phyloP scores from a whole-genome alignment of 352 stramenopile species.

The Globisporangium emineosum region DNA sequence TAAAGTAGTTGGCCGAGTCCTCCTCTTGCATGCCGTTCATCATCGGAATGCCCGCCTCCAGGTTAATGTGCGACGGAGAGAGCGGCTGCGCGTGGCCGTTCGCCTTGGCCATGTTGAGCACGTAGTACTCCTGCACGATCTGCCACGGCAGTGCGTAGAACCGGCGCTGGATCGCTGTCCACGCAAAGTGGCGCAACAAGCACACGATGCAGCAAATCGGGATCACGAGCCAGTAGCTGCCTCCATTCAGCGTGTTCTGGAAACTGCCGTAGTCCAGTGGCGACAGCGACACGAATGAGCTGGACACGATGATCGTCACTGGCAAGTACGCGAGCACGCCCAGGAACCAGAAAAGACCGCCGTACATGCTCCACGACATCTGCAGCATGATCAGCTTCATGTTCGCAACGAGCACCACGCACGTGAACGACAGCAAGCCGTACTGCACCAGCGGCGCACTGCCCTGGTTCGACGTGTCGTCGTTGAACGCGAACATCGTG shows the following conservation, averaged over 20 bases:
- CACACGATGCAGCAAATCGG: constrained; percentile 49
- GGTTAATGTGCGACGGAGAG: constrained; percentile 35
- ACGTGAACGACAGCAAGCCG: constrained; percentile 90
- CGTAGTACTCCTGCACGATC: constrained; percentile 78
- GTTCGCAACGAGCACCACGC: constrained; percentile 92
- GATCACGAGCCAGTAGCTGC: constrained; percentile 73
- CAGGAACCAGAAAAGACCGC: constrained; percentile 47
- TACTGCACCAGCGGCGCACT: constrained; percentile 91
- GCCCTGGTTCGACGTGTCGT: constrained; percentile 66
- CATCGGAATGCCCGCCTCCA: constrained; percentile 50
- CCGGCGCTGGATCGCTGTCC: constrained; percentile 63
- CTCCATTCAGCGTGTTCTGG: constrained; percentile 61
- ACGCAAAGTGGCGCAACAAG: constrained; percentile 67
- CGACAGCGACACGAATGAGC: constrained; percentile 62
- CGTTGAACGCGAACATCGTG: constrained; percentile 69
- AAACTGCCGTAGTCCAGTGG: constrained; percentile 69
- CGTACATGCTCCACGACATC: constrained; percentile 70
- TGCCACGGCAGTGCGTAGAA: constrained; percentile 80
- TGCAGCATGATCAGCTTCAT: constrained; percentile 87
- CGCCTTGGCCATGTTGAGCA: constrained; percentile 26
- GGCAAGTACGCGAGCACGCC: constrained; percentile 70
- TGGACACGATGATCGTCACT: constrained; percentile 55
- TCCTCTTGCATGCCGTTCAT: constrained; percentile 37
- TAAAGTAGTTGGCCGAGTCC: constrained; percentile 37
- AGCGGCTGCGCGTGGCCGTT: constrained; percentile 16